Percentiles rank a stretch among this genome's conserved stretches.
These are phyloP conservation scores for Tillandsia fasciculata DNA, from an alignment of 176 grass and related monocot species.

Conservation along the genomic window DNA sequence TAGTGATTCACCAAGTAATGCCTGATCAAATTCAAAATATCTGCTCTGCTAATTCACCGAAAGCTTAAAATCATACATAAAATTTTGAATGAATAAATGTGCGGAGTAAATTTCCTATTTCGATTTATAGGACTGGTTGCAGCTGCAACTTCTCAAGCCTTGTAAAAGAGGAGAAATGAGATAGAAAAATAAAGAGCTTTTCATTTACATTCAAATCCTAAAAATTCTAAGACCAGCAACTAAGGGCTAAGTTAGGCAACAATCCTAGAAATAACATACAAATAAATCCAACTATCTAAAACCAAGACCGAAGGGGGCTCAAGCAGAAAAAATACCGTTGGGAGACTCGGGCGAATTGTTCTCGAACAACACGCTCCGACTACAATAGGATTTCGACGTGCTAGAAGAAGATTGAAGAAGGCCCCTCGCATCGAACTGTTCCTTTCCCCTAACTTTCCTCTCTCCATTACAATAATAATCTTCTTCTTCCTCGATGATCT, in stretches of 20 bases:
- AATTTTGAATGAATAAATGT: too few species aligned
- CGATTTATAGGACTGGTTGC: background rate
- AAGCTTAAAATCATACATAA: too few species aligned
- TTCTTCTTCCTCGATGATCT: constrained; percentile 56
- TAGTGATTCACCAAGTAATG: too few species aligned
- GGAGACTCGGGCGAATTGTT: constrained; percentile 51
- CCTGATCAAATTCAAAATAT: too few species aligned
- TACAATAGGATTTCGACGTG: constrained; percentile 73
- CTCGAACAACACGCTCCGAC: constrained; percentile 61
- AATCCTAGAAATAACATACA: background rate
- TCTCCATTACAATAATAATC: constrained; percentile 38
- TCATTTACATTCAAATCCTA: background rate
- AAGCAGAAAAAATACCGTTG: constrained; percentile 30
- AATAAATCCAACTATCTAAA: background rate
- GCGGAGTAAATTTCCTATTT: too few species aligned
- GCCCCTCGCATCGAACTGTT: constrained; percentile 29
- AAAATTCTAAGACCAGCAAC: too few species aligned
- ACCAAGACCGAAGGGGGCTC: background rate
- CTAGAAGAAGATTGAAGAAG: constrained; percentile 68
- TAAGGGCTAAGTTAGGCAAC: too few species aligned
- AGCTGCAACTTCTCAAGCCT: background rate
- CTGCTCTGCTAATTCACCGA: too few species aligned
- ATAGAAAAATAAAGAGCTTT: background rate
- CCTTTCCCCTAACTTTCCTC: constrained; percentile 36
- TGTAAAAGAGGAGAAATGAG: background rate